phyloP scores from a whole-genome alignment of 2,329 filamentous ascomycete genomes.

The Raffaelea ambrosiae region DNA sequence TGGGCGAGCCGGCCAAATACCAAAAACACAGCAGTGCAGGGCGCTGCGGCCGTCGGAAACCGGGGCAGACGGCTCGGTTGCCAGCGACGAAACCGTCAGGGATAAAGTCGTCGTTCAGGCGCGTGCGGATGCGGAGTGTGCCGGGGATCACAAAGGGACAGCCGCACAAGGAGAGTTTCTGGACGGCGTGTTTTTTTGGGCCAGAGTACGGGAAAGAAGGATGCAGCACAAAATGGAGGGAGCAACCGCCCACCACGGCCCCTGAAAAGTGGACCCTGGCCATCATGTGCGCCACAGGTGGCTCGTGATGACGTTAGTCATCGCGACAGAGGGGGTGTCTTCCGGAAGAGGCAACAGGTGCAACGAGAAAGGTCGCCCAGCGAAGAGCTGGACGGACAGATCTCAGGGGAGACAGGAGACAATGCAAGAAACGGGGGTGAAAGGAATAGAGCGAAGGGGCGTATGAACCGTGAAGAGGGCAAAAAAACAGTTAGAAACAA shows the following conservation, averaged over 20 bases:
- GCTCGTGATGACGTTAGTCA: too few relatives aligned
- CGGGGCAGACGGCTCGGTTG: too few relatives aligned
- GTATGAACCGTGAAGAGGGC: too few relatives aligned
- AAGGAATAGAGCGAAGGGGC: too few relatives aligned
- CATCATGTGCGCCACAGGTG: neutral
- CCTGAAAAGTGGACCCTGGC: constrained; percentile 6
- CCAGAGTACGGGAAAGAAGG: neutral
- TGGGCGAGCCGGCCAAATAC: neutral
- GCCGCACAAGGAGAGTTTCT: neutral
- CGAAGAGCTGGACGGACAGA: too few relatives aligned
- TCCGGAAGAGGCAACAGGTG: too few relatives aligned
- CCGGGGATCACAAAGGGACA: neutral
- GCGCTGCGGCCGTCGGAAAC: too few relatives aligned
- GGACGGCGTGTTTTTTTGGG: neutral
- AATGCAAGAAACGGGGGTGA: too few relatives aligned
- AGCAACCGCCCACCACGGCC: neutral
- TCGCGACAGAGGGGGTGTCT: too few relatives aligned
- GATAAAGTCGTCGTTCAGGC: neutral
- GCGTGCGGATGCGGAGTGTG: constrained; percentile 1
- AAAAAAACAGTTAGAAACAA: too few relatives aligned
- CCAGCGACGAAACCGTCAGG: neutral
- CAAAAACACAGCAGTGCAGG: neutral
- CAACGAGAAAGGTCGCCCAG: too few relatives aligned
- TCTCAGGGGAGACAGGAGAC: too few relatives aligned
- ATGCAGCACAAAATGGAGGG: neutral